Evolutionary conservation across 2,329 filamentous ascomycete genomes (phyloP).

Genomic region (Myriosclerotinia scirpicola): DNA sequence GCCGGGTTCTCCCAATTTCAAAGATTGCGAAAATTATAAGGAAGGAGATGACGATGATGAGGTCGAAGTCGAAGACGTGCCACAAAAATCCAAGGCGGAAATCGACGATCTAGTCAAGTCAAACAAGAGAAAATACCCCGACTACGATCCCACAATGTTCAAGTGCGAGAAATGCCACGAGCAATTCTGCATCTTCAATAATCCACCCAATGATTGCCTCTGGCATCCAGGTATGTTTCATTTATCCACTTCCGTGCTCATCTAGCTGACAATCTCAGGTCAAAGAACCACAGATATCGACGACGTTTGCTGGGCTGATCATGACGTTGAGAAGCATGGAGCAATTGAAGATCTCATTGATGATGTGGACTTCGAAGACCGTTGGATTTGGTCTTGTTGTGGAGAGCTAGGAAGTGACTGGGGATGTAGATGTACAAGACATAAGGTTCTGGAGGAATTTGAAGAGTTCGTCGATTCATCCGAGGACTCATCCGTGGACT

Average conservation of each 20-base stretch:
- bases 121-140: not conserved
- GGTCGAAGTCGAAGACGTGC: not conserved
- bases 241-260: too few relatives aligned
- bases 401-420: constrained; percentile 6
- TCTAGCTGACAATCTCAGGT: not conserved
- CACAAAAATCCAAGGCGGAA: not conserved
- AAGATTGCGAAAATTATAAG: not conserved
- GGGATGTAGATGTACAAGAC: not conserved
- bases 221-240: not conserved
- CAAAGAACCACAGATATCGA: not conserved
- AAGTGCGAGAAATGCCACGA: not conserved
- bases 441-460: not conserved
- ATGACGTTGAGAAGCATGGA: not conserved
- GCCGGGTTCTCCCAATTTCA: not conserved
- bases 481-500: not conserved
- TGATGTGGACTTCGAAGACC: not conserved
- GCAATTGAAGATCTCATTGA: constrained; percentile 1
- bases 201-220: constrained; percentile 3
- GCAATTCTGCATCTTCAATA: not conserved
- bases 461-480: not conserved
- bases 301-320: not conserved
- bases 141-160: not conserved
- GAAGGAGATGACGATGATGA: not conserved
- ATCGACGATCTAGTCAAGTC: not conserved
- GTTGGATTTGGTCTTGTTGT: constrained; percentile 13